These are phyloP conservation scores for Nelumbo lutea DNA, from an alignment of 164 flowering plant species.

Conservation along the genomic window DNA sequence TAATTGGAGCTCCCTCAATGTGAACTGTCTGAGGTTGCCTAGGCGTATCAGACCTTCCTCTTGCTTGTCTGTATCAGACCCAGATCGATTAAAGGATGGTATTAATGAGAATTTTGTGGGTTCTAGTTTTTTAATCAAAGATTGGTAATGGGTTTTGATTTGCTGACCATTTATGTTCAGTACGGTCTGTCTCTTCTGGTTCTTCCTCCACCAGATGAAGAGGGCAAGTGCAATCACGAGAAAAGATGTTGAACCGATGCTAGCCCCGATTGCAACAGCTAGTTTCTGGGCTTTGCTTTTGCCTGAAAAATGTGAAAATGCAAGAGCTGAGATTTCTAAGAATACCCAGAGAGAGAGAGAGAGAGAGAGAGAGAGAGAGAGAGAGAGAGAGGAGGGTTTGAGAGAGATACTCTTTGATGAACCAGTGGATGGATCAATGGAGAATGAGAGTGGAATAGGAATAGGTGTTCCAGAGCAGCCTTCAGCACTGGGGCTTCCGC, in stretches of 20 bases:
- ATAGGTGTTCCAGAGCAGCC: slow-evolving; percentile 54
- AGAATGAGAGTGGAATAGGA: slow-evolving; percentile 37
- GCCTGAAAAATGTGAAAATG: slow-evolving; percentile 23
- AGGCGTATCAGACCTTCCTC: slow-evolving; percentile 59
- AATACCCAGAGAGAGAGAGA: neutral
- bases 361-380: slow-evolving; percentile 5
- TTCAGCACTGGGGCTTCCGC: slow-evolving; percentile 45
- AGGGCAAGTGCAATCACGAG: slow-evolving; percentile 32
- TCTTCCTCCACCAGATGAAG: slow-evolving; percentile 47
- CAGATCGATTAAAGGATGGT: neutral
- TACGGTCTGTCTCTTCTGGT: slow-evolving; percentile 31
- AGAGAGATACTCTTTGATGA: no score
- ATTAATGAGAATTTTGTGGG: neutral
- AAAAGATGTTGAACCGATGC: slow-evolving; percentile 31
- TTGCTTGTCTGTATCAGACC: slow-evolving; percentile 41
- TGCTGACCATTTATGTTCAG: slow-evolving; percentile 53
- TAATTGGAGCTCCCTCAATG: slow-evolving; percentile 68
- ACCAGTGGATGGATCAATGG: slow-evolving; percentile 53
- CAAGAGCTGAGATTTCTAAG: neutral
- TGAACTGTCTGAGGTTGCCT: slow-evolving; percentile 68
- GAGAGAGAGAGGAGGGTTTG: neutral
- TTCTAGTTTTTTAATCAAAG: neutral
- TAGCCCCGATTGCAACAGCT: slow-evolving; percentile 66
- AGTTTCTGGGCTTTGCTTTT: slow-evolving; percentile 43
- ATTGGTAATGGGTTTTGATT: neutral